These are phyloP conservation scores for Zygnema cylindricum DNA, from an alignment of 139 green algal genomes.

Conservation along the genomic window DNA sequence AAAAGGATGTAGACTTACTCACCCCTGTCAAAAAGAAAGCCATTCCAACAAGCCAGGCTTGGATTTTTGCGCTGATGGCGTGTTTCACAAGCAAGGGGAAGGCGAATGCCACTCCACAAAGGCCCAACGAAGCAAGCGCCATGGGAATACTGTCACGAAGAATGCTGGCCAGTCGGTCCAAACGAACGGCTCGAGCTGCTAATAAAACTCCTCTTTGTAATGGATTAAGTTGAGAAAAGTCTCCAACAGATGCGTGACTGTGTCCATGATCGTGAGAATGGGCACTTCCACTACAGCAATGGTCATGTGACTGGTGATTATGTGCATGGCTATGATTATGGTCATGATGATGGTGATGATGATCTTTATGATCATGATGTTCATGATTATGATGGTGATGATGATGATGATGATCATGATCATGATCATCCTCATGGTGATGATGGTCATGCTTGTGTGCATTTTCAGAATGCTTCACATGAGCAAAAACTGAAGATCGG, in stretches of 20 bases:
- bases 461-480: not conserved
- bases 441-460: not conserved
- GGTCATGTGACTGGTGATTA: constrained; percentile 31
- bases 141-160: constrained; percentile 52
- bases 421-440: constrained; percentile 27
- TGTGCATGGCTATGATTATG: constrained; percentile 47
- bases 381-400: constrained; percentile 45
- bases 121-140: constrained; percentile 18
- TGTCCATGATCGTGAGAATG: constrained; percentile 42
- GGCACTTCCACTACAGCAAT: not conserved
- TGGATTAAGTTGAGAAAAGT: constrained; percentile 25
- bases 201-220: constrained; percentile 31
- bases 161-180: constrained; percentile 35
- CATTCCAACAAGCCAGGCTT: not conserved
- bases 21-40: constrained; percentile 41
- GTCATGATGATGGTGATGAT: constrained; percentile 32
- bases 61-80: not conserved
- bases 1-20: not conserved
- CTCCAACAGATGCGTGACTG: constrained; percentile 14
- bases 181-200: not conserved
- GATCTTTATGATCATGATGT: constrained; percentile 14
- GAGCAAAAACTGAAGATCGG: too few species aligned
- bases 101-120: constrained; percentile 1
- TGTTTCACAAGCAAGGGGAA: not conserved
- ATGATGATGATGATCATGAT: constrained; percentile 44